phyloP scores from a whole-genome alignment of 2,329 filamentous ascomycete species.

The Diaporthe citriasiana region DNA sequence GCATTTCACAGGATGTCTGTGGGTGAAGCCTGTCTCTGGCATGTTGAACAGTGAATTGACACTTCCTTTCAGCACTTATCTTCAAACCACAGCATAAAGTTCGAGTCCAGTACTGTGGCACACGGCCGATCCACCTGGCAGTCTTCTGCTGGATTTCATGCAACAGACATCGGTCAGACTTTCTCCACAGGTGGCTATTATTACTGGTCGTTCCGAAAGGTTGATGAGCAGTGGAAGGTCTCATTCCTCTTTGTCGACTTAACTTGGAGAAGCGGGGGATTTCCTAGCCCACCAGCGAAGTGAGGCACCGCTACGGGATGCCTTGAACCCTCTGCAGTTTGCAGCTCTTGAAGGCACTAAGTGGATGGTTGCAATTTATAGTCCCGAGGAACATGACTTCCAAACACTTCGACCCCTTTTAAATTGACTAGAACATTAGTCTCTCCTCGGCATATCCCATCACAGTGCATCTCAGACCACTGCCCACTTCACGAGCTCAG shows the following conservation, averaged over 20 bases:
- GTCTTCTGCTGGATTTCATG: neutral
- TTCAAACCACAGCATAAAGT: conserved; percentile 11
- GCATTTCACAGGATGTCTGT: conserved; percentile 18
- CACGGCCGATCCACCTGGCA: neutral
- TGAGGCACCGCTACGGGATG: neutral
- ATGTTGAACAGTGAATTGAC: neutral
- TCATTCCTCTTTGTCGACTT: conserved; percentile 12
- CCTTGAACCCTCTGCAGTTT: too few species aligned
- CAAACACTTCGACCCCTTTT: neutral
- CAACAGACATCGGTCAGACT: neutral
- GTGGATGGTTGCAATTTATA: neutral
- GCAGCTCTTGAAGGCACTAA: too few species aligned
- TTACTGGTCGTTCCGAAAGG: conserved; percentile 19
- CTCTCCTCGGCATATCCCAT: too few species aligned
- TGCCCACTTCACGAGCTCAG: conserved; percentile 42
- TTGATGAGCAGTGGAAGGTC: conserved; percentile 4
- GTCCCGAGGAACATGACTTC: neutral
- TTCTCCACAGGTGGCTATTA: conserved; percentile 11
- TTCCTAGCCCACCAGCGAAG: neutral
- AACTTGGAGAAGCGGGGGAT: neutral
- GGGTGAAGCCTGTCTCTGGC: neutral
- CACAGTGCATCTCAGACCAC: conserved; percentile 2
- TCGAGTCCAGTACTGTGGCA: conserved; percentile 4
- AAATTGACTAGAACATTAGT: neutral
- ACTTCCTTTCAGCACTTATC: neutral